These are phyloP conservation scores for Heliamphora pulchella DNA, from an alignment of 179 eudicot species.

Conservation along the genomic window DNA sequence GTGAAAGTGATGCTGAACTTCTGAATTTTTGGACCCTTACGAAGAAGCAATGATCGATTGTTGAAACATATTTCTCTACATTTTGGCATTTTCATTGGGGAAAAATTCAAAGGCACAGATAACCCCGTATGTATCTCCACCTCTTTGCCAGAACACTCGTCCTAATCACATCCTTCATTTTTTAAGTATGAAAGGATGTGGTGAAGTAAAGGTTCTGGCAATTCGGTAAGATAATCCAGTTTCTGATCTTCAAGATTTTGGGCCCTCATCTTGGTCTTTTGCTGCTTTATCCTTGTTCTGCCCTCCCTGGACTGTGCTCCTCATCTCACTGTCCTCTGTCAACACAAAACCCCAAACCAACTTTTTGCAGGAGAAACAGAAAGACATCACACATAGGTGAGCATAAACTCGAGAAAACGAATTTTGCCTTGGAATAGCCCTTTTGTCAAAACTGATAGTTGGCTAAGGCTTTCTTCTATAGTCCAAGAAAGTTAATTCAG, in stretches of 20 bases:
- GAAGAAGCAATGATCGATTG: background rate
- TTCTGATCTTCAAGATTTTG: background rate
- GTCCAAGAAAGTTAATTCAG: too few relatives aligned
- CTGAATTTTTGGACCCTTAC: background rate
- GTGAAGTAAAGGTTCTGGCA: slow-evolving; percentile 6
- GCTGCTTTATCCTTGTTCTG: background rate
- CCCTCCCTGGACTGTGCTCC: background rate
- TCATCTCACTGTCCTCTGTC: background rate
- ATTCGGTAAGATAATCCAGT: background rate
- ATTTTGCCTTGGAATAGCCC: too few relatives aligned
- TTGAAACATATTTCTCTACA: background rate
- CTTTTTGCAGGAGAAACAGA: background rate
- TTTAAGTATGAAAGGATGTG: slow-evolving; percentile 4
- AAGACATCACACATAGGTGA: too few relatives aligned
- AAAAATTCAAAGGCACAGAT: background rate
- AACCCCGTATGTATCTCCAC: slow-evolving; percentile 2
- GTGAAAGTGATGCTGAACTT: background rate
- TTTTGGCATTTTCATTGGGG: background rate
- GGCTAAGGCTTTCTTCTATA: too few relatives aligned
- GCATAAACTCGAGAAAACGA: too few relatives aligned
- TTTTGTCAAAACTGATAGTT: too few relatives aligned
- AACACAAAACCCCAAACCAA: slow-evolving; percentile 1
- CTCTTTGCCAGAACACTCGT: slow-evolving; percentile 7
- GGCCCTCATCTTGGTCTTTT: background rate
- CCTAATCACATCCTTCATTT: background rate